phyloP scores from a whole-genome alignment of 73 alveolate species.

The Uronychia binucleata region DNA sequence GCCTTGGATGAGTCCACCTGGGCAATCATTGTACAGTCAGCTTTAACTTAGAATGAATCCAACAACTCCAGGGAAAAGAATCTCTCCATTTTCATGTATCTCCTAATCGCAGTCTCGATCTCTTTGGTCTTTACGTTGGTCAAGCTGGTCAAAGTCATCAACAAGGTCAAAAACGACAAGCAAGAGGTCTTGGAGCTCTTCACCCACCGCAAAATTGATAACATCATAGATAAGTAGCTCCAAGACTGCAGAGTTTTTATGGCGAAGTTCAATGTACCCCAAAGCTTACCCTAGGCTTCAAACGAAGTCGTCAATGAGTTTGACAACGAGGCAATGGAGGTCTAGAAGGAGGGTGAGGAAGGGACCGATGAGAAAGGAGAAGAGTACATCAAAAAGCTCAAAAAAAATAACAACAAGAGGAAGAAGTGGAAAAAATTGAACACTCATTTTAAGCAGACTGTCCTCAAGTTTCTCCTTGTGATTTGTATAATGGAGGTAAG shows the following conservation, averaged over 20 bases:
- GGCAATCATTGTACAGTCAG: constrained; percentile 6
- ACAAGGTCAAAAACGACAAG: constrained; percentile 45
- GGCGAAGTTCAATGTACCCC: neutral
- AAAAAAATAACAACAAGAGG: constrained; percentile 44
- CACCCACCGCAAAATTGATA: constrained; percentile 35
- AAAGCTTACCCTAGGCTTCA: neutral
- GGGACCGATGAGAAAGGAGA: constrained; percentile 29
- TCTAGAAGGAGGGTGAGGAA: constrained; percentile 36
- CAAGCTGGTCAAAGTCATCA: constrained; percentile 39
- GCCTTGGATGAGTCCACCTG: constrained; percentile 30
- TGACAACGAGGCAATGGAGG: constrained; percentile 26
- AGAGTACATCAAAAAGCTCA: constrained; percentile 24
- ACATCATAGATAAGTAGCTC: constrained; percentile 36
- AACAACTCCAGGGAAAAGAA: constrained; percentile 14
- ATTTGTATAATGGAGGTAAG: constrained; percentile 20
- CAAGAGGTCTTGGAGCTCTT: constrained; percentile 49
- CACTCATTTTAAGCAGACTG: constrained; percentile 33
- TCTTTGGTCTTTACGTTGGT: constrained; percentile 21
- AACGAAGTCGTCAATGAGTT: constrained; percentile 29
- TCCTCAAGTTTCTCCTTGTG: constrained; percentile 38
- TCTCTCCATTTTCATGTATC: constrained; percentile 19
- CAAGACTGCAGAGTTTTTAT: constrained; percentile 39
- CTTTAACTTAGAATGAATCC: constrained; percentile 7
- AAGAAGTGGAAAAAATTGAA: constrained; percentile 44
- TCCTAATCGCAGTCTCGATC: constrained; percentile 39